Evolutionary conservation across 208 protist genomes (phyloP), one percentile per base, ranked within the genome.

Genomic region (Trypanosoma platydactyli): DNA sequence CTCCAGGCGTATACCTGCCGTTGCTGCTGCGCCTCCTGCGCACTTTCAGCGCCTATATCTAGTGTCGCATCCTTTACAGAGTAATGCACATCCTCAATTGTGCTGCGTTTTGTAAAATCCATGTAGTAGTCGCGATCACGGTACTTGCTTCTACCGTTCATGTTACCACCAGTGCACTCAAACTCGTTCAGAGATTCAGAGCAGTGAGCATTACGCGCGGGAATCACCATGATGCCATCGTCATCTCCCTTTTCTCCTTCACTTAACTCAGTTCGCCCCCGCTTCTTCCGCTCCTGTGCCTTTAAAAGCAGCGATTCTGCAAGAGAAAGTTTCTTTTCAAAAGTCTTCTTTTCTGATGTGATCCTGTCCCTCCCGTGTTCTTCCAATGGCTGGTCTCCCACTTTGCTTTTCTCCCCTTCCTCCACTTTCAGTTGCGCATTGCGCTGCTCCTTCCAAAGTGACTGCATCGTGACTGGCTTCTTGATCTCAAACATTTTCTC

Each of bases 1-100:
- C 83, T 96, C 91, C 93, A 97, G 30, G 89, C 88, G 64, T 84
- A 97, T 25, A 97, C 93, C 56, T 85, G 68, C 15, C 93, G 84
- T 73, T 96, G 90, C 75, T 90, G 83, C 38, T 82, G 80, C 30
- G 83, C 88, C 33, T 93, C 89, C 64, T 89, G 77, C 18, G 84
- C 86, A 16, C 83, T 93, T 52, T 97, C 90, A 2, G 92, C 87
- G n/a, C 67, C 71, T 9, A 97, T 86, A 52, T 95, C 92, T 68
- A 97, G 73, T 29, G 89, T 93, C 22, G 89, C 92, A 52, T 95
- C 87, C 65, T 88, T 86, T 29, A 97, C 86, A 18, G 88, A 94
- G 77, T 94, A 94, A 73, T 95, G 89, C 25, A 81, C 74, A 64
- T 90, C 81, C 33, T 94, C 76, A n/a, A 83, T 63, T 42, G 83